These are phyloP conservation scores for Pleurotus salmoneostramineus DNA, from an alignment of 768 basidiomycete species.

Conservation along the genomic window DNA sequence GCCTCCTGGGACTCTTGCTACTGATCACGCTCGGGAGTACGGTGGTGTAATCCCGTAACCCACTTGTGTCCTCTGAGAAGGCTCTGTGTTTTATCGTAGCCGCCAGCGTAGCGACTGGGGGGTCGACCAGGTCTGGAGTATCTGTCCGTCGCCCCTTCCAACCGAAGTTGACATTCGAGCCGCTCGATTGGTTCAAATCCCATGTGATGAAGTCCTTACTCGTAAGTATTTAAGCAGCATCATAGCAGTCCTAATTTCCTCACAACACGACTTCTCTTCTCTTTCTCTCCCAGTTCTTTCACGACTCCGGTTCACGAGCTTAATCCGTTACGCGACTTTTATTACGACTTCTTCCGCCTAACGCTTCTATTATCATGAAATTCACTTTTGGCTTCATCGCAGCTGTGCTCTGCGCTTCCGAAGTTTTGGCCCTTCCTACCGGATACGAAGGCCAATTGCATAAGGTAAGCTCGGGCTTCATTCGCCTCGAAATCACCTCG, in stretches of 20 bases:
- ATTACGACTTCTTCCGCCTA: conserved; percentile 1
- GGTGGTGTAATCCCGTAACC: neutral
- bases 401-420: conserved; percentile 3
- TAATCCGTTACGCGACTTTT: conserved; percentile 5
- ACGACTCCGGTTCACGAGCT: conserved; percentile 4
- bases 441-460: conserved; percentile 3
- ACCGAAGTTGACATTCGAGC: neutral
- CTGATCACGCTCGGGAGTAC: too few species aligned
- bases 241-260: neutral
- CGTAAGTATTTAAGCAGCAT: neutral
- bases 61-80: neutral
- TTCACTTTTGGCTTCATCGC: conserved; percentile 3
- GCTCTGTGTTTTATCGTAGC: neutral
- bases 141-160: neutral
- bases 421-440: conserved; percentile 5
- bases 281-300: conserved; percentile 6
- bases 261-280: neutral
- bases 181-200: neutral
- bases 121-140: neutral
- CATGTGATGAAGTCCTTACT: neutral
- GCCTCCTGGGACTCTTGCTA: too few species aligned
- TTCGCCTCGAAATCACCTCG: too few species aligned
- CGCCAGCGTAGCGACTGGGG: neutral
- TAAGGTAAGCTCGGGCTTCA: neutral
- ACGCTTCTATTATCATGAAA: conserved; percentile 2